Conservation (phyloP, 352 stramenopile genomes). For the Globisporangium irregulare region DNA sequence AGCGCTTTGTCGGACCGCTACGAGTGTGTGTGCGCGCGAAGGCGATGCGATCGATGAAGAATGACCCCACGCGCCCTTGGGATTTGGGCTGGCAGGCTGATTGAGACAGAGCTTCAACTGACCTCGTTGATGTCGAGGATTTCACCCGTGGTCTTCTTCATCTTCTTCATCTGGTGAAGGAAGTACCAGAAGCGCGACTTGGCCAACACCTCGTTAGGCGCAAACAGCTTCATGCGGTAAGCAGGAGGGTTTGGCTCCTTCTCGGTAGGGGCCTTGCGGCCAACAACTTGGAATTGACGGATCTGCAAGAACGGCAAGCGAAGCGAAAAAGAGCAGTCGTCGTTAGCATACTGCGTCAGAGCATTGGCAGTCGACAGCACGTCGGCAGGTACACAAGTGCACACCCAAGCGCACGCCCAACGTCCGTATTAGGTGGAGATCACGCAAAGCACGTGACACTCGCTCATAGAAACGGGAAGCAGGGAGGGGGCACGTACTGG, state of each 20-base stretch:
- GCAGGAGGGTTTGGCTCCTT: slow-evolving; percentile 97
- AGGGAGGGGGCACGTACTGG: slow-evolving; percentile 7
- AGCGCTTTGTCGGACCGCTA: slow-evolving; percentile 66
- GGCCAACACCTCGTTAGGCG: slow-evolving; percentile 95
- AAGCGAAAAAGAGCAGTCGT: not conserved
- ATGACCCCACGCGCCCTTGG: not conserved
- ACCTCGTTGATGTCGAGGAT: slow-evolving; percentile 99
- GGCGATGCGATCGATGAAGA: not conserved
- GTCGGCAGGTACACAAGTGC: not conserved
- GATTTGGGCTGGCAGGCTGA: not conserved
- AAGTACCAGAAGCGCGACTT: slow-evolving; percentile 99
- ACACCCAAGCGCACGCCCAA: not conserved
- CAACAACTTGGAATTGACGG: slow-evolving; percentile 99
- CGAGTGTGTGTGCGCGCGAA: slow-evolving; percentile 23
- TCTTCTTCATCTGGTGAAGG: slow-evolving; percentile 99
- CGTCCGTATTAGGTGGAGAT: not conserved
- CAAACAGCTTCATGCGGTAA: slow-evolving; percentile 99
- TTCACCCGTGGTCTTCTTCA: slow-evolving; percentile 99
- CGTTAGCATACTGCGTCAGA: not conserved
- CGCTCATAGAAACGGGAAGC: not conserved
- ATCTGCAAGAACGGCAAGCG: slow-evolving; percentile 52
- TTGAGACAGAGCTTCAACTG: slow-evolving; percentile 26
- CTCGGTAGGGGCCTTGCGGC: slow-evolving; percentile 97
- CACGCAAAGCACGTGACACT: not conserved
- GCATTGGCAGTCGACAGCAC: not conserved